Conservation (phyloP, 805 yeast species). For the Candida silvicultrix region DNA sequence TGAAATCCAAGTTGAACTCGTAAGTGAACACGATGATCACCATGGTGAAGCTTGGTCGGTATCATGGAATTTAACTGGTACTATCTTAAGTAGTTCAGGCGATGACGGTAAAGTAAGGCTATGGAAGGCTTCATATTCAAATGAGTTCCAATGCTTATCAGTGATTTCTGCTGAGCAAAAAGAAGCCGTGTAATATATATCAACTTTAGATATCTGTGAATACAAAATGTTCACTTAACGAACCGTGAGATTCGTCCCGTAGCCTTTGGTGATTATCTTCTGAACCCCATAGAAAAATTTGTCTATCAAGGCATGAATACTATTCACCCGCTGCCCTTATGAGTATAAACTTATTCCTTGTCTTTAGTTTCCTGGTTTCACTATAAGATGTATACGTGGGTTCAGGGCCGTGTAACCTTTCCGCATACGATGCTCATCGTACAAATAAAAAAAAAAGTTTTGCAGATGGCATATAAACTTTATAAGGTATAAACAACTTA, state of each 20-base stretch:
- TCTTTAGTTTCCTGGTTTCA: no score
- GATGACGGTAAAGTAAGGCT: constrained; percentile 89
- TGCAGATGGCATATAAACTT: not conserved
- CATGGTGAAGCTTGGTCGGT: constrained; percentile 94
- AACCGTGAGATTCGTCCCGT: no score
- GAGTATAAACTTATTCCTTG: no score
- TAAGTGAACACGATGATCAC: constrained; percentile 71
- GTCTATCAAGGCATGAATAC: no score
- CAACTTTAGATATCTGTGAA: no score
- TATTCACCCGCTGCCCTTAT: no score
- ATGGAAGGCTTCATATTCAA: constrained; percentile 85
- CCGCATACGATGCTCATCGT: not conserved
- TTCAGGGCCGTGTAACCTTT: not conserved
- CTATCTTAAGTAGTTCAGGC: constrained; percentile 87
- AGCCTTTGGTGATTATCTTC: no score
- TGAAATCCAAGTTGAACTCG: constrained; percentile 42
- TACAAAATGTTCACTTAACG: no score
- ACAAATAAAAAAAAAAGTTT: not conserved
- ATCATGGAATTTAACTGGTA: constrained; percentile 91
- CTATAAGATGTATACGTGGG: no score
- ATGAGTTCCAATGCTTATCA: constrained; percentile 88
- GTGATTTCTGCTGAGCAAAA: constrained; percentile 58
- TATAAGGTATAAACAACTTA: no score
- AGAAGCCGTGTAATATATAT: not conserved
- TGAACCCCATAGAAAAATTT: no score